phyloP scores from a whole-genome alignment of 768 basidiomycete genomes.

The Tricholoma furcatifolium region DNA sequence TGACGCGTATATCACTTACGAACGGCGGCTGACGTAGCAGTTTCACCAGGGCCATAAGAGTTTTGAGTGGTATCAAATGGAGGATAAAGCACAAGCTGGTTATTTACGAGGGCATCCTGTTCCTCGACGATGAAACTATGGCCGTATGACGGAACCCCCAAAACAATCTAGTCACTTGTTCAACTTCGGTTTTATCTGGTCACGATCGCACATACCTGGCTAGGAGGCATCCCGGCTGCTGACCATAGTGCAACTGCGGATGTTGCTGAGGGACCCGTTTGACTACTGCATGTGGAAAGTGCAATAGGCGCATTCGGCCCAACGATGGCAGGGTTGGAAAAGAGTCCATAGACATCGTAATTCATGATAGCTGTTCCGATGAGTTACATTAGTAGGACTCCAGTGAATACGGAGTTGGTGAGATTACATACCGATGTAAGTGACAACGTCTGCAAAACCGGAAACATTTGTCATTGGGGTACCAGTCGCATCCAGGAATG shows the following conservation, averaged over 20 bases:
- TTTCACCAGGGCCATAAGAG: slow-evolving; percentile 34
- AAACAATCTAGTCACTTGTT: slow-evolving; percentile 45
- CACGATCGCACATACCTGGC: slow-evolving; percentile 23
- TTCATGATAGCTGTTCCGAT: slow-evolving; percentile 52
- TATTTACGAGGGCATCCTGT: slow-evolving; percentile 30
- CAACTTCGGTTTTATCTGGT: not conserved
- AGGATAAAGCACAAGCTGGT: slow-evolving; percentile 42
- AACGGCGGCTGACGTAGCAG: not conserved
- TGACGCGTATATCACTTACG: slow-evolving; percentile 18
- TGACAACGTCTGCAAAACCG: slow-evolving; percentile 64
- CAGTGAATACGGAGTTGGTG: not conserved
- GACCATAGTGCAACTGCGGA: slow-evolving; percentile 73
- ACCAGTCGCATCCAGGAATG: slow-evolving; percentile 49
- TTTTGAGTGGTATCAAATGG: slow-evolving; percentile 43
- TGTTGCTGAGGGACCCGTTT: slow-evolving; percentile 68
- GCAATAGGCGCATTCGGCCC: slow-evolving; percentile 87
- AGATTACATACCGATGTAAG: slow-evolving; percentile 36
- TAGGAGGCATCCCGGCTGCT: slow-evolving; percentile 68
- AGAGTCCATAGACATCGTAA: slow-evolving; percentile 55
- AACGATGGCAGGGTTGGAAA: slow-evolving; percentile 44
- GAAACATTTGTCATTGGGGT: slow-evolving; percentile 67
- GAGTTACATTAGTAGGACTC: not conserved
- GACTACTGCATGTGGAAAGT: slow-evolving; percentile 61
- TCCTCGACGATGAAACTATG: slow-evolving; percentile 60
- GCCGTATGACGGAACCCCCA: slow-evolving; percentile 82